Percentiles rank a stretch among this genome's conserved stretches.
These are phyloP conservation scores for Entomortierella lignicola DNA, from an alignment of 192 early-diverging fungal species.

Conservation along the genomic window DNA sequence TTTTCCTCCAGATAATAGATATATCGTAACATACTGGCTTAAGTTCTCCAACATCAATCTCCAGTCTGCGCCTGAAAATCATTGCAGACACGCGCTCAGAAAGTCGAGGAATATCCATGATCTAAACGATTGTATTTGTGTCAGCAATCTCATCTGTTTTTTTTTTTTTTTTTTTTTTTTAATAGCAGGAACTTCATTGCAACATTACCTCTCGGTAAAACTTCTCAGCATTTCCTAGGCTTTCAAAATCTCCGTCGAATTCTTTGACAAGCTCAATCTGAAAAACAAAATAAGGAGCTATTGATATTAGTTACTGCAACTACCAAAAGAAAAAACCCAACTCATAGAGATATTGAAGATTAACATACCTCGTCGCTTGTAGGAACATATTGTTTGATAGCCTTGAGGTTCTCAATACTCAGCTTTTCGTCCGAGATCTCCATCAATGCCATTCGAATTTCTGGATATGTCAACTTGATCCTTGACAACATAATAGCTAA, in stretches of 20 bases:
- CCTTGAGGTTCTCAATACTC: constrained; percentile 62
- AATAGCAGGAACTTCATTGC: neutral
- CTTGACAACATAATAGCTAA: constrained; percentile 67
- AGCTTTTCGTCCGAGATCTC: constrained; percentile 64
- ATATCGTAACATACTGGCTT: constrained; percentile 48
- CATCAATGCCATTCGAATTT: constrained; percentile 65
- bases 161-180: too few species aligned
- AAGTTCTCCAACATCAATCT: constrained; percentile 61
- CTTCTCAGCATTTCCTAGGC: constrained; percentile 67
- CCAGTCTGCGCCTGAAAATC: constrained; percentile 64
- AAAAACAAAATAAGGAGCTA: neutral
- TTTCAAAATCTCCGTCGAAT: constrained; percentile 59
- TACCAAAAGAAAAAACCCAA: neutral
- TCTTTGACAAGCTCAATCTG: constrained; percentile 64
- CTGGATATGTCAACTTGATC: constrained; percentile 63
- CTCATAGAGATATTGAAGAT: neutral
- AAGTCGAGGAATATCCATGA: constrained; percentile 64
- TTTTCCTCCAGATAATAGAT: neutral
- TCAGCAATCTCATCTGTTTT: neutral
- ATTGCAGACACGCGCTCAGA: constrained; percentile 63
- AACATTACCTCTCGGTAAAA: constrained; percentile 58
- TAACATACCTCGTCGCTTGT: constrained; percentile 60
- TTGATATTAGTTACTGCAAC: neutral
- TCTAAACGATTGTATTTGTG: constrained; percentile 26
- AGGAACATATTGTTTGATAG: constrained; percentile 67